Percentiles rank a stretch among this genome's conserved stretches.
These are phyloP conservation scores for Mycena sp. DNA, from an alignment of 1,284 basidiomycete species.

Conservation along the genomic window DNA sequence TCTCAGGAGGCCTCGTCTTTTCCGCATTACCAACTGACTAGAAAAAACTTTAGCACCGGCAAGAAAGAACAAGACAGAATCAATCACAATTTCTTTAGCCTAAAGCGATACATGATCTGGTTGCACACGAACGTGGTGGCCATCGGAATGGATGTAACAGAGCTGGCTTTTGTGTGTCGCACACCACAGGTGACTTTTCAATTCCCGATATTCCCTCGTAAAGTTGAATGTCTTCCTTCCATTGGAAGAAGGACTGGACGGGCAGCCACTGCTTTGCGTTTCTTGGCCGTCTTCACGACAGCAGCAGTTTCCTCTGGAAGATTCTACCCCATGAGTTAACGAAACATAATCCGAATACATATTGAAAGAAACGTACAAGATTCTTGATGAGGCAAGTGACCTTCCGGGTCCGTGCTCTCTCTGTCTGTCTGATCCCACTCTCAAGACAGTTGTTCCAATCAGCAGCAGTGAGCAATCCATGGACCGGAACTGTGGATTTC, in stretches of 20 bases:
- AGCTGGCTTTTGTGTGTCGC: background rate
- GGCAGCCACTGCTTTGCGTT: background rate
- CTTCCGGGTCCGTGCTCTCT: too few relatives aligned
- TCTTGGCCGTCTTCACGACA: background rate
- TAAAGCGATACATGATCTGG: background rate
- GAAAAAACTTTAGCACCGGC: background rate
- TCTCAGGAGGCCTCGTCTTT: background rate
- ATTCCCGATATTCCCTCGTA: background rate
- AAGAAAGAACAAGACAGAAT: background rate
- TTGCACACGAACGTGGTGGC: background rate
- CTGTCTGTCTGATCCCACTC: too few relatives aligned
- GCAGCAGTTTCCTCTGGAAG: background rate
- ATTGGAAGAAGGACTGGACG: background rate
- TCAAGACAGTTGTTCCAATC: too few relatives aligned
- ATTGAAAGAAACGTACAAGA: too few relatives aligned
- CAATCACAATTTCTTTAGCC: background rate
- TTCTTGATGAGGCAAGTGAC: too few relatives aligned
- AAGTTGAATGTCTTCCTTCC: background rate
- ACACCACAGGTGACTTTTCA: background rate
- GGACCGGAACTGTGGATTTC: too few relatives aligned
- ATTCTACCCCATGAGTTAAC: background rate
- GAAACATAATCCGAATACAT: too few relatives aligned
- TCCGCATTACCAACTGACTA: background rate
- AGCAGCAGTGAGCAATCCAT: too few relatives aligned
- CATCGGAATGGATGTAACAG: background rate